Conservation (phyloP, 208 protist species). For the Wallacemonas sp. region DNA sequence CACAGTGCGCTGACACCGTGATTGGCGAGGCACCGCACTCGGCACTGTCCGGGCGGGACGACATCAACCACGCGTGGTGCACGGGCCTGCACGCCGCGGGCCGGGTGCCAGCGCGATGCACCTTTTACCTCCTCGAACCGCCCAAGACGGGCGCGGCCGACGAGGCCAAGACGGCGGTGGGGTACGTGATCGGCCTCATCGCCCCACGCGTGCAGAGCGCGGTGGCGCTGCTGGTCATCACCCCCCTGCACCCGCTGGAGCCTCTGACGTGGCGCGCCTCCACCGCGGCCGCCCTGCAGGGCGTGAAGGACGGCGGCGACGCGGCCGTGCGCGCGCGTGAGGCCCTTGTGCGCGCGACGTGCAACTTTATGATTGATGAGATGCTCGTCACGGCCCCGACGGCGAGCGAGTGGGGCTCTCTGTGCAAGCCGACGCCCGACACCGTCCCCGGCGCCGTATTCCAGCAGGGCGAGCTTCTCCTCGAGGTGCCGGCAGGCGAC, state of each 20-base stretch:
- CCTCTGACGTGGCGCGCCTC: background rate
- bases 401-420: conserved; percentile 8
- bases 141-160: background rate
- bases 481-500: conserved; percentile 42
- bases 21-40: background rate
- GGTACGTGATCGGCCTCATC: conserved; percentile 37
- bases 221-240: conserved; percentile 44
- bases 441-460: conserved; percentile 27
- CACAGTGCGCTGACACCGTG: conserved; percentile 4
- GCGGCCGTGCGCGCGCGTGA: background rate
- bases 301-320: background rate
- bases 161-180: background rate
- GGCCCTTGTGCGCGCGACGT: conserved; percentile 2
- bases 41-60: background rate
- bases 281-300: background rate
- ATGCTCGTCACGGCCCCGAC: conserved; percentile 2
- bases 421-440: conserved; percentile 13
- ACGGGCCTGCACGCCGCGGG: background rate
- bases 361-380: conserved; percentile 12
- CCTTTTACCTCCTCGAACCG: conserved; percentile 27
- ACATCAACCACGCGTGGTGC: background rate
- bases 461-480: conserved; percentile 61
- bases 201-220: conserved; percentile 52
- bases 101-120: conserved; percentile 17
- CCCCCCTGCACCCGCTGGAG: conserved; percentile 10